Percentiles rank a stretch among this genome's conserved stretches.
Evolutionary conservation across 352 stramenopile species (phyloP).

Genomic region (Stramenopiles sp.): DNA sequence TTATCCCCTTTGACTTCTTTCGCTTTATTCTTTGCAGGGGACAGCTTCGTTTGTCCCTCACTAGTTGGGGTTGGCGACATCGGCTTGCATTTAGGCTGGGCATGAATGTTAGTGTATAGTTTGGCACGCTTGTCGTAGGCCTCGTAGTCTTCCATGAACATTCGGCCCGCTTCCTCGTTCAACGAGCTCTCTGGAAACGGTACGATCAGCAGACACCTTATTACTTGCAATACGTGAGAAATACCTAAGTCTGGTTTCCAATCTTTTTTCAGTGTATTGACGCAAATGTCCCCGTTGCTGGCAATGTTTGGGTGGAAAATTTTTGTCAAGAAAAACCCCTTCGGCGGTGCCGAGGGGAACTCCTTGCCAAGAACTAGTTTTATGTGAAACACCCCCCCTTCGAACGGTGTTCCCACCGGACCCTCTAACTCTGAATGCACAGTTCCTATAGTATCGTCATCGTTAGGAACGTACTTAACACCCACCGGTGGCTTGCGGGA

Average conservation of each 20-base stretch:
- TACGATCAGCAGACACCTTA: slow-evolving; percentile 95
- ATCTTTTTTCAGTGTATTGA: slow-evolving; percentile 98
- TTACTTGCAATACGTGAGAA: slow-evolving; percentile 86
- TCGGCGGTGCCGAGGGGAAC: slow-evolving; percentile 54
- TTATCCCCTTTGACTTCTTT: too few species aligned
- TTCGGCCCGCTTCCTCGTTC: slow-evolving; percentile 93
- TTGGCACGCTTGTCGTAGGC: slow-evolving; percentile 71
- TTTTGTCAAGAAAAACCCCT: slow-evolving; percentile 91
- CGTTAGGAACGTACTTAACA: slow-evolving; percentile 69
- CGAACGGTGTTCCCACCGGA: slow-evolving; percentile 88
- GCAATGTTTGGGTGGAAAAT: slow-evolving; percentile 99
- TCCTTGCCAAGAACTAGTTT: slow-evolving; percentile 74
- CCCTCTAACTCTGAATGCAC: slow-evolving; percentile 87
- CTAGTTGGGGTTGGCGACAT: background rate
- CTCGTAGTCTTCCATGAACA: slow-evolving; percentile 98
- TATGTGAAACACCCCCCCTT: slow-evolving; percentile 79
- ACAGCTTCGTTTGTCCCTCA: too few species aligned
- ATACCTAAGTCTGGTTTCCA: slow-evolving; percentile 82
- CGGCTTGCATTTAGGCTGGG: slow-evolving; percentile 20
- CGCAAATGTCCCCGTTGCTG: slow-evolving; percentile 89
- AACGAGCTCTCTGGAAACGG: slow-evolving; percentile 95
- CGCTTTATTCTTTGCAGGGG: too few species aligned
- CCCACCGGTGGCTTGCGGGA: slow-evolving; percentile 63
- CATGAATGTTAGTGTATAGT: slow-evolving; percentile 71
- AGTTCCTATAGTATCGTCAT: slow-evolving; percentile 61